A percentile compares a stretch with the other conserved stretches of the same genome.
These are phyloP conservation scores for Zopfochytrium polystomum DNA, from an alignment of 371 early-diverging fungal genomes.

Conservation along the genomic window DNA sequence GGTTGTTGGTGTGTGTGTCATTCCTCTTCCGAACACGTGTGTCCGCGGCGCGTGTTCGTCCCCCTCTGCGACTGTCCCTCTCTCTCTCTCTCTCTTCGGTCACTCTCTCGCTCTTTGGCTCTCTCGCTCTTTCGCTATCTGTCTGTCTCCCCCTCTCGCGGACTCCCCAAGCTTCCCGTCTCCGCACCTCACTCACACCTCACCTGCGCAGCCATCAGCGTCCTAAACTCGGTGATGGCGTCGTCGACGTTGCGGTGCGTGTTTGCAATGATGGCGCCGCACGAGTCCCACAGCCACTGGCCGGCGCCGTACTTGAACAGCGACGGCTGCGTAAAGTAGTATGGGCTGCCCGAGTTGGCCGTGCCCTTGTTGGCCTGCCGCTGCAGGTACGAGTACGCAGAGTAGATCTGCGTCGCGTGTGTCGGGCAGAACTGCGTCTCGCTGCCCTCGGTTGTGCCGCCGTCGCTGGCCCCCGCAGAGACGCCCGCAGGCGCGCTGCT, in stretches of 20 bases:
- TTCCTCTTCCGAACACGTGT: too few species aligned
- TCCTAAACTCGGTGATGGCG: constrained; percentile 13
- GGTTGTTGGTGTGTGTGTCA: too few species aligned
- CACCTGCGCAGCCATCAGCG: constrained; percentile 14
- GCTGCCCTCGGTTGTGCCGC: constrained; percentile 2
- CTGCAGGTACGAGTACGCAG: constrained; percentile 5
- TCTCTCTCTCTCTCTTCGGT: too few species aligned
- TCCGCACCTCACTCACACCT: neutral
- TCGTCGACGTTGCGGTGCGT: constrained; percentile 14
- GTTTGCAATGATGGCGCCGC: constrained; percentile 21
- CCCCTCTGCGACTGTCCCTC: too few species aligned
- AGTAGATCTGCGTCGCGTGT: constrained; percentile 8
- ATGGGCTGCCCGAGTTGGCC: constrained; percentile 8
- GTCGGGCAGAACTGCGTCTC: constrained; percentile 16
- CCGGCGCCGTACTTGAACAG: constrained; percentile 22
- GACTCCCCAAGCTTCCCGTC: too few species aligned
- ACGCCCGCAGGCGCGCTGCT: too few species aligned
- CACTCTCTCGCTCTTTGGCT: too few species aligned
- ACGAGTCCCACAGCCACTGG: constrained; percentile 19
- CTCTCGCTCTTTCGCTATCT: too few species aligned
- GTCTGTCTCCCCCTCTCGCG: too few species aligned
- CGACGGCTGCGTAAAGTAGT: constrained; percentile 22
- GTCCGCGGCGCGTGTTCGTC: too few species aligned
- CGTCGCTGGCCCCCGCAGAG: constrained; percentile 9
- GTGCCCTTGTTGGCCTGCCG: constrained; percentile 19